Conservation (phyloP, 148 eudicot species). For the Chenopodium formosanum region DNA sequence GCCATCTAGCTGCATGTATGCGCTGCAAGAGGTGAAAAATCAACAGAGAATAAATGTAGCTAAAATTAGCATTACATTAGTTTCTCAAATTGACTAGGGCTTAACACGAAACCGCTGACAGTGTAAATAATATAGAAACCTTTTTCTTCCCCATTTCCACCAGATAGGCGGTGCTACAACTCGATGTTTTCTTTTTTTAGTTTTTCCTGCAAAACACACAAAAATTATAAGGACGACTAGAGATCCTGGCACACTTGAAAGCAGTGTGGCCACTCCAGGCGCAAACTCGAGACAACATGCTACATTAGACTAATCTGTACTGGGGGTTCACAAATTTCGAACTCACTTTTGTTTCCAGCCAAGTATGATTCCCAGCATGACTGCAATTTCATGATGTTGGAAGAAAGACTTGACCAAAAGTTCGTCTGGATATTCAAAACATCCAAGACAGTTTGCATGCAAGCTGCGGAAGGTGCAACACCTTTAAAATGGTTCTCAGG, state of each 20-base stretch:
- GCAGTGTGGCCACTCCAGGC: background rate
- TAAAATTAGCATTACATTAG: constrained; percentile 18
- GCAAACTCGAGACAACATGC: no score
- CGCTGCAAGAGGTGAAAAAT: background rate
- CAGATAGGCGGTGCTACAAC: constrained; percentile 41
- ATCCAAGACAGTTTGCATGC: constrained; percentile 64
- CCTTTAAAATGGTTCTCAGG: constrained; percentile 43
- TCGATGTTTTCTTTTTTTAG: constrained; percentile 36
- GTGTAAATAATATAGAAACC: constrained; percentile 46
- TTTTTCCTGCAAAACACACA: constrained; percentile 41
- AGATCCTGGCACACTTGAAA: background rate
- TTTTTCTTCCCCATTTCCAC: constrained; percentile 74
- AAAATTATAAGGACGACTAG: background rate
- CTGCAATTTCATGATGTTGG: constrained; percentile 43
- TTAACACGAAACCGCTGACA: constrained; percentile 31
- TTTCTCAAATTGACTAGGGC: constrained; percentile 14
- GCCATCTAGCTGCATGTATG: constrained; percentile 6
- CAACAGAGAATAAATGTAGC: background rate
- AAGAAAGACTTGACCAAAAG: constrained; percentile 65
- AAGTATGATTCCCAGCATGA: constrained; percentile 59
- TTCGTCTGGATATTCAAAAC: constrained; percentile 68
- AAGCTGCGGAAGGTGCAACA: constrained; percentile 57
- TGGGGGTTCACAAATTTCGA: constrained; percentile 14
- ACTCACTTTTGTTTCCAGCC: constrained; percentile 54
- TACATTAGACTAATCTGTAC: background rate